Evolutionary conservation across 345 rosid genomes (phyloP), one percentile per base, ranked within the genome.

Genomic region (Sonneratia alba): DNA sequence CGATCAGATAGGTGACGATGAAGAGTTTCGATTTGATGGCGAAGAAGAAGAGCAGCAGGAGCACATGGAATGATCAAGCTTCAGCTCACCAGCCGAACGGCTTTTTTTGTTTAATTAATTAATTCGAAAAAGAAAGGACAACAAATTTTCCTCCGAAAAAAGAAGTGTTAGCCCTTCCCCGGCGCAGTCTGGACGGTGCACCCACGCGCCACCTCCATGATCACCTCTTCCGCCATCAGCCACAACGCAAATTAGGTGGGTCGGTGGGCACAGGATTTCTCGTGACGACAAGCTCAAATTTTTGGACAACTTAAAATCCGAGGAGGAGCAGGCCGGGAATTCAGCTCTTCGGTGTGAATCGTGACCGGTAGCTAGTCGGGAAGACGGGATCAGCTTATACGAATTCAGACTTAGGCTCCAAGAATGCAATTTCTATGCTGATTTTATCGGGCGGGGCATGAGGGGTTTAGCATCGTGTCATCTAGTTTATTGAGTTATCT

Each of bases 111-210:
- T 22, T 24, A 61, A 18, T 19, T 56, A 59, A 59, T n/a, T 59
- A 59, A 62, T 62, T 27, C 66, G 66, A 32, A 34, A 34, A 10
- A 62, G 6, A 59, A 6, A 12, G 9, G 51, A 13, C 9, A n/a
- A n/a, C n/a, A n/a, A n/a, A n/a, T 62, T 27, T 6, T 56, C 22
- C 2, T 21, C 19, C 22, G 1, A 6, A 6, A 10, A 13, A 9
- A 16, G 9, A 14, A 45, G 3, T 55, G 19, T 0, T n/a, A 14
- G n/a, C 13, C 11, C 48, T 27, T 27, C 32, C 32, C 72, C 53
- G 64, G 72, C 72, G 72, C 72, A 27, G 8, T 36, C 65, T 6
- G 18, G 48, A 0, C 21, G 40, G 42, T 61, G 72, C 48, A 64
- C 19, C 14, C 72, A 61, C 72, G 21, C 48, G 14, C 48, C 48